Base-by-base conservation (phyloP, 441 rosid species). In the Sinapis alba region DNA sequence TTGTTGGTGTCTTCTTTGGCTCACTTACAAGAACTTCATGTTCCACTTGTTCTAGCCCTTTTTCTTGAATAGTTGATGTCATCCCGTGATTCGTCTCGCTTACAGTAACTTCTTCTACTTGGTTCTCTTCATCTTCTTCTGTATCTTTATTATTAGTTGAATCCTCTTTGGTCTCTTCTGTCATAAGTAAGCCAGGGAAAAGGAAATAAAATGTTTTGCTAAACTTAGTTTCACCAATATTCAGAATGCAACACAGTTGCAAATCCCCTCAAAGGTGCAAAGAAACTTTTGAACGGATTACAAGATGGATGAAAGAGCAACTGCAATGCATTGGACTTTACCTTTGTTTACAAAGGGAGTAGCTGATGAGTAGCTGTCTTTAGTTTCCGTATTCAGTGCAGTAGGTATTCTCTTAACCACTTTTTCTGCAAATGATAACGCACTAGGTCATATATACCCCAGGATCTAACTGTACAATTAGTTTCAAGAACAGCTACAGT, bases 301-400 rank as follows among this genome's bases (percentile, higher is more conserved):
- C 51, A 69, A 41, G 59, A 63, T 56, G 13, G 41, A 47, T 47
- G 10, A 47, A 47, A 47, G 54, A 41, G 57, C 60, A 7, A 16
- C 10, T 41, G 27, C 62, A 20, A 34, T 26, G 63, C 23, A 43
- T 11, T 19, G 18, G 62, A 11, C 50, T 67, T 41, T 76, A 87
- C 88, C 87, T 76, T 71, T 64, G 62, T 64, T 79, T 50, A 66
- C 65, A 63, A 54, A 50, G 4, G 54, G 78, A 65, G 68, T 72
- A 75, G 66, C 59, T 68, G 71, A 62, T 54, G 74, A 68, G 12
- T 56, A 68, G 36, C 68, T 63, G 18, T 62, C 54, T 65, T 65
- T 70, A 65, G 71, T 43, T 78, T 26, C 75, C 4, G 69, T 57
- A 23, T 75, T 60, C 68, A 72, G 27, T 6, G 24, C 36, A 23